phyloP scores from a whole-genome alignment of 164 flowering plant genomes.

The Tetracentron sinense region DNA sequence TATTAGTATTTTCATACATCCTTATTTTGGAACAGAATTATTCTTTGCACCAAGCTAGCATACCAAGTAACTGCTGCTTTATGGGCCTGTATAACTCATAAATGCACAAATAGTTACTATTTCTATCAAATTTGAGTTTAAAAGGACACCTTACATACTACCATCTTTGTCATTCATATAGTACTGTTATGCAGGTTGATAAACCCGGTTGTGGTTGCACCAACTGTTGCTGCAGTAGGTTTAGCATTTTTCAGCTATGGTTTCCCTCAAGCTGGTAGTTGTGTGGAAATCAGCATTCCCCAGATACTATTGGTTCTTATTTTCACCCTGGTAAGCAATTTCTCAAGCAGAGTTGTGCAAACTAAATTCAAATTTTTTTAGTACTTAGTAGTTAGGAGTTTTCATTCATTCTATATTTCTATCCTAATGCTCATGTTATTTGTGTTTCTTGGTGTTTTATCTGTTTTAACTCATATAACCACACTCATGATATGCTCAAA shows the following conservation, averaged over 20 bases:
- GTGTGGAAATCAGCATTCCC: slow-evolving; percentile 85
- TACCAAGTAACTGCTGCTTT: not conserved
- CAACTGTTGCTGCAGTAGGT: slow-evolving; percentile 91
- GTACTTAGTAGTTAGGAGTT: too few relatives aligned
- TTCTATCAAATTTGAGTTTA: not conserved
- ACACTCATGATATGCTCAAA: not conserved
- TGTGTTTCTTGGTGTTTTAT: not conserved
- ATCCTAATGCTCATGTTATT: not conserved
- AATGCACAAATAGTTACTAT: not conserved
- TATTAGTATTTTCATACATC: too few relatives aligned
- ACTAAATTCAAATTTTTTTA: not conserved
- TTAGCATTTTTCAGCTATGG: slow-evolving; percentile 92
- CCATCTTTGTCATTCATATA: not conserved
- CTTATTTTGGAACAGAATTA: too few relatives aligned
- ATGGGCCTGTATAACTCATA: not conserved
- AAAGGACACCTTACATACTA: not conserved
- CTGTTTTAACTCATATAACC: not conserved
- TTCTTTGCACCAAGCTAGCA: too few relatives aligned
- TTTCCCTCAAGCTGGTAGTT: slow-evolving; percentile 87
- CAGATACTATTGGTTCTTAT: slow-evolving; percentile 65
- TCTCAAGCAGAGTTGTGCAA: not conserved
- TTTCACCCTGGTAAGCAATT: slow-evolving; percentile 65
- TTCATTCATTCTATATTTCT: not conserved
- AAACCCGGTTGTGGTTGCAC: slow-evolving; percentile 88
- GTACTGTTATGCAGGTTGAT: slow-evolving; percentile 55